Percentiles rank a stretch among this genome's conserved stretches.
phyloP scores from a whole-genome alignment of 2,329 filamentous ascomycete genomes.

The Leptographium flavum region DNA sequence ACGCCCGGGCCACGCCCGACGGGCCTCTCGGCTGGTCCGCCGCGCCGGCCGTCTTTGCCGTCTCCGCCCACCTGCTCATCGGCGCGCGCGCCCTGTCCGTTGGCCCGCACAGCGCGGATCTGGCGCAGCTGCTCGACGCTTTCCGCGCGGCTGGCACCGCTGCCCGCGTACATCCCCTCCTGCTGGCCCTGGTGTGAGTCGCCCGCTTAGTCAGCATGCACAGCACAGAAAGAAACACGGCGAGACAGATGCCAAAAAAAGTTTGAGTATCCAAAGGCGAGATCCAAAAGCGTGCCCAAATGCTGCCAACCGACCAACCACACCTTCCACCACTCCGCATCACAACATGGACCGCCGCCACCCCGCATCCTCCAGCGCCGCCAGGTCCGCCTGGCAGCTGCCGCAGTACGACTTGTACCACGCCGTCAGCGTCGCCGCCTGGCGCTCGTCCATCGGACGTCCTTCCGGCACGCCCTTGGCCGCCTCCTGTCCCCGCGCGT shows the following conservation, averaged over 20 bases:
- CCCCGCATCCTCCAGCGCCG: conserved; percentile 8
- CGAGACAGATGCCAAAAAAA: too few relatives aligned
- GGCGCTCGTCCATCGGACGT: conserved; percentile 15
- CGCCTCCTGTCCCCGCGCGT: not conserved
- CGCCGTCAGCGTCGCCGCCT: conserved; percentile 23
- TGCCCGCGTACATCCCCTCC: conserved; percentile 8
- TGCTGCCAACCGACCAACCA: too few relatives aligned
- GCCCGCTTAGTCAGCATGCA: not conserved
- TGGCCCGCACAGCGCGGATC: not conserved
- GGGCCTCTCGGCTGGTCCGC: conserved; percentile 61
- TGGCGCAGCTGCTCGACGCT: conserved; percentile 1
- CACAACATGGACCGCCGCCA: conserved; percentile 7
- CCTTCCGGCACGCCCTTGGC: not conserved
- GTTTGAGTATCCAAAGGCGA: too few relatives aligned
- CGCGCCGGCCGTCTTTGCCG: conserved; percentile 50
- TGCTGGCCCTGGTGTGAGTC: conserved; percentile 11
- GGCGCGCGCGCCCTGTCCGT: conserved; percentile 20
- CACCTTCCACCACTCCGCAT: too few relatives aligned
- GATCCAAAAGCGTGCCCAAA: too few relatives aligned
- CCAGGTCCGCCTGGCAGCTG: conserved; percentile 36
- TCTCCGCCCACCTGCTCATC: conserved; percentile 35
- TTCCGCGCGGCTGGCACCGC: conserved; percentile 1
- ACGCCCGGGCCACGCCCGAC: conserved; percentile 27
- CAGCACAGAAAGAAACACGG: too few relatives aligned
- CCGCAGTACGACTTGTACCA: conserved; percentile 43